Evolutionary conservation across 306 rosid genomes (phyloP).

Genomic region (Cucurbita argyrosperma): DNA sequence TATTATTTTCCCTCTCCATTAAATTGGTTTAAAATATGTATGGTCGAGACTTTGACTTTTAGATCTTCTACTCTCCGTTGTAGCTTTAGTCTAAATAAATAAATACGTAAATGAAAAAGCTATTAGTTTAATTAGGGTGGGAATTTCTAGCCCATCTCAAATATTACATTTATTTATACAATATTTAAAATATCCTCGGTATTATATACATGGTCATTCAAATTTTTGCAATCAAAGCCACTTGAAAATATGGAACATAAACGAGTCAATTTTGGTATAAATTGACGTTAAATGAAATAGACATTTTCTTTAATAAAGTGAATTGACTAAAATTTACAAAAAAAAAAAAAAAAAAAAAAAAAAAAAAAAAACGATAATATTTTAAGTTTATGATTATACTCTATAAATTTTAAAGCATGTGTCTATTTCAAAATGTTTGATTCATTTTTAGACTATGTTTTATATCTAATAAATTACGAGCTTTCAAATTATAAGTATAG

Average conservation of each 20-base stretch:
- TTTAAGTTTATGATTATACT: too few relatives aligned
- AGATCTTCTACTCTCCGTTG: neutral
- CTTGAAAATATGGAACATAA: too few relatives aligned
- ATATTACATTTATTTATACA: neutral
- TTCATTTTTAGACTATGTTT: too few relatives aligned
- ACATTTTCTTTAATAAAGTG: too few relatives aligned
- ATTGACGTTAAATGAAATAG: too few relatives aligned
- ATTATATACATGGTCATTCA: neutral
- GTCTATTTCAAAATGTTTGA: too few relatives aligned
- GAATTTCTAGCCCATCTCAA: neutral
- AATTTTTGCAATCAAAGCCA: neutral
- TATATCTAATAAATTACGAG: too few relatives aligned
- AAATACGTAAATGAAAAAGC: neutral
- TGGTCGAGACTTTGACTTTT: neutral
- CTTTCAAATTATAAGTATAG: too few relatives aligned
- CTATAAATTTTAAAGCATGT: too few relatives aligned
- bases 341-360: too few relatives aligned
- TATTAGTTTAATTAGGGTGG: neutral
- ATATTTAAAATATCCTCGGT: too few relatives aligned
- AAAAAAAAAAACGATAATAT: too few relatives aligned
- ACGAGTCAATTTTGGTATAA: neutral
- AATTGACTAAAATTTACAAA: neutral
- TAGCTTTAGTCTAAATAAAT: neutral
- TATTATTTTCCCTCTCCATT: neutral
- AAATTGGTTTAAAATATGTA: neutral